Evolutionary conservation across 352 stramenopile species (phyloP), one percentile per base, ranked within the genome.

Genomic region (Pythium biforme): DNA sequence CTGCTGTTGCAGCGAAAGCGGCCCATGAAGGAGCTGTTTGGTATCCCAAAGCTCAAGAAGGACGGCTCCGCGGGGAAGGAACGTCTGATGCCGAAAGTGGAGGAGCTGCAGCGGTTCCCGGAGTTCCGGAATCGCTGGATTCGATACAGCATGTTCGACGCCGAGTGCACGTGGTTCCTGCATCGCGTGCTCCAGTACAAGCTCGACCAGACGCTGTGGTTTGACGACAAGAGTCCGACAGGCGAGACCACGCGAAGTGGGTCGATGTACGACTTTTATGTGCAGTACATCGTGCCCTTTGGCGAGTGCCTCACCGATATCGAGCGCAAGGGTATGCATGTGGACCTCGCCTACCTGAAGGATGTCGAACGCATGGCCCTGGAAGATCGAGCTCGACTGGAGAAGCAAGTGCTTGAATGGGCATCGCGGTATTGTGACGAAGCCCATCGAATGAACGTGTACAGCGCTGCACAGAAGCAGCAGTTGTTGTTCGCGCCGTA

Each of bases 251-350:
- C 33, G 0, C 60, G 78, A 22, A 72, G 63, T 25, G 76, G 76
- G 12, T 91, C 81, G 10, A 94, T 99, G 85, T 98, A 96, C 62
- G 94, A 99, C 62, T 99, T 99, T 61, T 99, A 99, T 76, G 61
- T 86, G 41, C 64, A 90, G 52, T 98, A 99, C 73, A 97, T 99
- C 73, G 77, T 98, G 23, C 88, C 93, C n/a, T 99, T 99, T 72
- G 98, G 95, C 25, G 88, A 99, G 65, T 93, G 98, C 26, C 81
- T 99, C 5, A 99, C 97, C 7, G 97, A 99, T 72, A 99, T 99
- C 70, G 98, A 99, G 78, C 79, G 94, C 55, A 92, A 94, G 45
- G 93, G 93, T 17, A 97, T 98, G 74, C 76, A 94, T 57, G 87
- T 98, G 48, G 79, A 96, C 71, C 40, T 81, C 12, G 79, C 87